Evolutionary conservation across 73 alveolate species (phyloP).

Genomic region (Paramecium pentaurelia): DNA sequence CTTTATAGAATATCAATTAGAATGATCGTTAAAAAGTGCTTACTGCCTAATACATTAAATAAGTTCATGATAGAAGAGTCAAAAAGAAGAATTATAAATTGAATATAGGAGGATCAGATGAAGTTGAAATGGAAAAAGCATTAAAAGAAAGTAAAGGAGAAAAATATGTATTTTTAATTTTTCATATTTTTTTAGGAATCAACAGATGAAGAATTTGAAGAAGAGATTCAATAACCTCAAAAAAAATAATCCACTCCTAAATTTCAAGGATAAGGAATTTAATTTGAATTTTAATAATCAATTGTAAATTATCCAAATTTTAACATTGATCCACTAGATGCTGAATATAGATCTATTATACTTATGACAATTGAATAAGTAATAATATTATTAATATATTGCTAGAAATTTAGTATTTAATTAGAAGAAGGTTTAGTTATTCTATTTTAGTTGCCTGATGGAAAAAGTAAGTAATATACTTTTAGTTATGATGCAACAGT

Average conservation of each 20-base stretch:
- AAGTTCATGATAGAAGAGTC: slow-evolving; percentile 60
- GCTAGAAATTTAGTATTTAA: slow-evolving; percentile 47
- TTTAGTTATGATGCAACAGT: slow-evolving; percentile 38
- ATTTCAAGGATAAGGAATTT: slow-evolving; percentile 64
- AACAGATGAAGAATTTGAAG: slow-evolving; percentile 68
- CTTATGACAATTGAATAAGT: slow-evolving; percentile 66
- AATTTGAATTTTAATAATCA: slow-evolving; percentile 1
- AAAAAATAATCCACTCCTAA: slow-evolving; percentile 58
- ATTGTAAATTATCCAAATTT: not conserved
- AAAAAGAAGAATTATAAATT: slow-evolving; percentile 63
- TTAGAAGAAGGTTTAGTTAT: not conserved
- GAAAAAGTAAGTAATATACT: slow-evolving; percentile 40
- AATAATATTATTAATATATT: not conserved
- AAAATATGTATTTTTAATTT: slow-evolving; percentile 11
- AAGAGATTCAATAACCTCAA: slow-evolving; percentile 31
- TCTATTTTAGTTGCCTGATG: slow-evolving; percentile 57
- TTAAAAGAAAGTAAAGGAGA: slow-evolving; percentile 74
- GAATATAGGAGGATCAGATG: slow-evolving; percentile 79
- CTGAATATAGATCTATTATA: slow-evolving; percentile 19
- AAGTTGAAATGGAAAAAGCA: slow-evolving; percentile 79
- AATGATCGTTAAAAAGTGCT: slow-evolving; percentile 66
- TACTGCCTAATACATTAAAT: slow-evolving; percentile 48
- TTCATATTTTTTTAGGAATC: not conserved
- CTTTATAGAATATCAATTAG: slow-evolving; percentile 60
- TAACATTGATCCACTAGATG: slow-evolving; percentile 8